These are phyloP conservation scores for Sclerotinia trifoliorum DNA, from an alignment of 2,329 filamentous ascomycete species.

Conservation along the genomic window DNA sequence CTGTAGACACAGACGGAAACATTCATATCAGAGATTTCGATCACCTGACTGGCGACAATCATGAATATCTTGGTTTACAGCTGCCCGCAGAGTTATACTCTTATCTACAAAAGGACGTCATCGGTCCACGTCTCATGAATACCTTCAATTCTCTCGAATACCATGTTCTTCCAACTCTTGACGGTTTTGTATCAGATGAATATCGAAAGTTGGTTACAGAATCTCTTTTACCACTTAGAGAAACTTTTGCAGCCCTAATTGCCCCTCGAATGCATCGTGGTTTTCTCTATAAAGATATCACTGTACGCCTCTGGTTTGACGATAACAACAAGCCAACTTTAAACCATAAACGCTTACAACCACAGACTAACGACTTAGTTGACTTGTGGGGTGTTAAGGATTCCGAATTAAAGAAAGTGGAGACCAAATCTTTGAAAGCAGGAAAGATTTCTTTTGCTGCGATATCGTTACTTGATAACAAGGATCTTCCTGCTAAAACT, in stretches of 20 bases:
- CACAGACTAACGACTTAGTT: conserved; percentile 49
- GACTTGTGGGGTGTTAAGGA: conserved; percentile 74
- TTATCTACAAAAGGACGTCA: conserved; percentile 80
- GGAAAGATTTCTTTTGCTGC: conserved; percentile 60
- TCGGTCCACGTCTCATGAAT: conserved; percentile 75
- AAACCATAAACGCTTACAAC: conserved; percentile 55
- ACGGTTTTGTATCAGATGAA: conserved; percentile 74
- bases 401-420: conserved; percentile 47
- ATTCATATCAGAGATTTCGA: conserved; percentile 72
- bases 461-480: conserved; percentile 60
- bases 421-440: conserved; percentile 42
- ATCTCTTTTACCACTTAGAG: conserved; percentile 71
- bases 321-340: conserved; percentile 65
- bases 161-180: conserved; percentile 77
- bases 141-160: conserved; percentile 81
- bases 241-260: conserved; percentile 74
- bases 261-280: conserved; percentile 79
- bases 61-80: conserved; percentile 86
- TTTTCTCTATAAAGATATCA: conserved; percentile 76
- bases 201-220: conserved; percentile 78
- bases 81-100: conserved; percentile 87
- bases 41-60: conserved; percentile 75
- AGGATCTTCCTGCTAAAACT: conserved; percentile 68
- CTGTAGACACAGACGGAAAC: conserved; percentile 62
- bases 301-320: conserved; percentile 82